phyloP scores from a whole-genome alignment of 495 filamentous ascomycete genomes.

The Trichoderma virens region DNA sequence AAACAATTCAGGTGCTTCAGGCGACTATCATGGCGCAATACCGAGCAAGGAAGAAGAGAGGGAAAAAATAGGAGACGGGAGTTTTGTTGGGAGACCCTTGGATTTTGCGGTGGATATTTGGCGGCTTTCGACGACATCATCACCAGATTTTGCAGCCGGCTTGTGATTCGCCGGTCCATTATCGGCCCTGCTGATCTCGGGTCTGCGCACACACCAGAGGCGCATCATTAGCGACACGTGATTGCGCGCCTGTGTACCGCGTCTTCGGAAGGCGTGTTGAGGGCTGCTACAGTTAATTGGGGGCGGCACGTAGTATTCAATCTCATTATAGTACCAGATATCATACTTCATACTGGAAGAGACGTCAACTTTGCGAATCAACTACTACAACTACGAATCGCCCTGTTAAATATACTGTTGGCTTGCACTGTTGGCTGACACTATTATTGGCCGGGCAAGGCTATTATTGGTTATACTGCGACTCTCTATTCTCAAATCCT shows the following conservation, averaged over 20 bases:
- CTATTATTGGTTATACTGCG: too few species aligned
- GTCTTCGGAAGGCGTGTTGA: slow-evolving; percentile 7
- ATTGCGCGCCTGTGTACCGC: slow-evolving; percentile 6
- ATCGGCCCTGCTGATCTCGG: background rate
- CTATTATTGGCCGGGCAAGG: too few species aligned
- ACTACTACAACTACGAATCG: too few species aligned
- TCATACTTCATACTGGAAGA: too few species aligned
- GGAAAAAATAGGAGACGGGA: background rate
- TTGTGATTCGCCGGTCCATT: background rate
- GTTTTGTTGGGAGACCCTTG: background rate
- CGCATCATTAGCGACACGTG: slow-evolving; percentile 4
- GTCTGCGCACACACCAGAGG: background rate
- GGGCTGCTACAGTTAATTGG: slow-evolving; percentile 10
- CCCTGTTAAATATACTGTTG: too few species aligned
- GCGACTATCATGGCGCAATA: background rate
- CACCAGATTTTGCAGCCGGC: slow-evolving; percentile 2
- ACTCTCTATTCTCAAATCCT: too few species aligned
- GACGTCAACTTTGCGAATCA: too few species aligned
- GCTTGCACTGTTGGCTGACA: too few species aligned
- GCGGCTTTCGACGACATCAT: slow-evolving; percentile 1
- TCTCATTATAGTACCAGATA: too few species aligned
- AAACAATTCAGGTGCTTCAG: background rate
- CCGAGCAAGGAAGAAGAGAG: too few species aligned
- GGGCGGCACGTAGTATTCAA: too few species aligned
- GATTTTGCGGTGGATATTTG: slow-evolving; percentile 4